Evolutionary conservation across 2,329 filamentous ascomycete genomes (phyloP), one percentile per base, ranked within the genome.

Genomic region (Phyllosticta citribraziliensis): DNA sequence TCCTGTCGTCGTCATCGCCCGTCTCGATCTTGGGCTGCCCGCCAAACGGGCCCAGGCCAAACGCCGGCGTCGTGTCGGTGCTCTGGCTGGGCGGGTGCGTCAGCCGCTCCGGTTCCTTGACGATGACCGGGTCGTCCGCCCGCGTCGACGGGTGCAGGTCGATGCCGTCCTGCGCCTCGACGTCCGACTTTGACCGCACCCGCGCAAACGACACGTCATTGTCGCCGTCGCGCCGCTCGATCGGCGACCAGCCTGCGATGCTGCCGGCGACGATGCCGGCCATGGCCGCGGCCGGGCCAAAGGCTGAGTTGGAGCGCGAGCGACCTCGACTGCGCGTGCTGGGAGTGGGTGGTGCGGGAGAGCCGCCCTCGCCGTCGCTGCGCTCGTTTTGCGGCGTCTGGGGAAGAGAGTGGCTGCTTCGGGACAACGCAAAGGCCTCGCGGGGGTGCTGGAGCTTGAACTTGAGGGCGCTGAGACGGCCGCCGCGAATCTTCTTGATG

Each of bases 251-350:
- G 30, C 86, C 87, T 14, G 85, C 88, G 35, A 92, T 83, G 68
- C 86, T 87, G 52, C 88, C 88, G 9, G 88, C 89, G 56, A 92
- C 84, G 62, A 92, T 87, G 63, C 89, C 89, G n/a, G 88, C 87
- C 88, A 91, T 91, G 63, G 91, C 88, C 8, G 86, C 85, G 1
- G 88, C 86, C 1, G 88, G 87, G 11, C 86, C 88, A 11, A 92
- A 79, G 1, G 87, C 87, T 27, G 88, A 91, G 70, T 84, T 87
- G 52, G 86, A 89, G 65, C 86, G 80, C 57, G 87, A 88, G 57
- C 88, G 83, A 60, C 79, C 82, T 56, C 88, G 74, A 50, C 71
- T 71, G 80, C 68, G 84, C 6, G 59, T 56, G 81, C 67, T 86
- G 70, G 81, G 69, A 65, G 80, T 72, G 68, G 78, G 65, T 67